These are phyloP conservation scores for Anisodus acutangulus DNA, from an alignment of 257 asterid species.

Conservation along the genomic window DNA sequence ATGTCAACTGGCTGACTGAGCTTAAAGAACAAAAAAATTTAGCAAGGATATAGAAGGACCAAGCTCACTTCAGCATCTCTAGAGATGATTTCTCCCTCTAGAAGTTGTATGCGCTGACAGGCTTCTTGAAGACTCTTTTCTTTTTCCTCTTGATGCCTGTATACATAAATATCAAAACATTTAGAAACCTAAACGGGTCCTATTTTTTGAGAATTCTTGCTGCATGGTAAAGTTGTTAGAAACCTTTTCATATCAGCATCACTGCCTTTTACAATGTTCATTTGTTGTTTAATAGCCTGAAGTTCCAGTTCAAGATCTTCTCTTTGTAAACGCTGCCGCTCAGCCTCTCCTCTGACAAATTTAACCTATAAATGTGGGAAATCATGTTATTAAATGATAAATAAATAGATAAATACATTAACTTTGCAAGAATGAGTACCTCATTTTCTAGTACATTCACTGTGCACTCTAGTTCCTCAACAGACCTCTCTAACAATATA, in stretches of 20 bases:
- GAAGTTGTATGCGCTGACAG: slow-evolving; percentile 64
- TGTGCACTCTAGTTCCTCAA: slow-evolving; percentile 89
- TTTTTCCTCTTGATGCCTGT: slow-evolving; percentile 68
- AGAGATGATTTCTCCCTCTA: slow-evolving; percentile 77
- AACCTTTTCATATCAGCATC: slow-evolving; percentile 80
- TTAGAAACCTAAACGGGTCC: slow-evolving; percentile 28
- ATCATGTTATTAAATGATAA: slow-evolving; percentile 38
- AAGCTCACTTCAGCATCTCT: slow-evolving; percentile 76
- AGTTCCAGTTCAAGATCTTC: slow-evolving; percentile 97
- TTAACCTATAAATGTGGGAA: slow-evolving; percentile 58
- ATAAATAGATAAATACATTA: background rate
- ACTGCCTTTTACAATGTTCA: slow-evolving; percentile 59
- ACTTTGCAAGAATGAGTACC: slow-evolving; percentile 53
- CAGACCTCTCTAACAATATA: slow-evolving; percentile 79
- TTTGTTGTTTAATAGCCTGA: slow-evolving; percentile 73
- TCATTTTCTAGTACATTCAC: slow-evolving; percentile 88
- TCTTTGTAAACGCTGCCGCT: slow-evolving; percentile 81
- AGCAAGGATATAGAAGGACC: background rate
- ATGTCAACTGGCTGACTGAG: background rate
- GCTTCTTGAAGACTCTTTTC: slow-evolving; percentile 65
- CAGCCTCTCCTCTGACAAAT: slow-evolving; percentile 90
- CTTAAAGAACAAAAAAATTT: background rate
- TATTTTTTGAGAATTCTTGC: background rate
- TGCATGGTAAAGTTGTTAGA: slow-evolving; percentile 17
- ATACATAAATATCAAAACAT: slow-evolving; percentile 31